Evolutionary conservation across 2,329 filamentous ascomycete species (phyloP), one percentile per base, ranked within the genome.

Genomic region (Rutstroemia sp.): DNA sequence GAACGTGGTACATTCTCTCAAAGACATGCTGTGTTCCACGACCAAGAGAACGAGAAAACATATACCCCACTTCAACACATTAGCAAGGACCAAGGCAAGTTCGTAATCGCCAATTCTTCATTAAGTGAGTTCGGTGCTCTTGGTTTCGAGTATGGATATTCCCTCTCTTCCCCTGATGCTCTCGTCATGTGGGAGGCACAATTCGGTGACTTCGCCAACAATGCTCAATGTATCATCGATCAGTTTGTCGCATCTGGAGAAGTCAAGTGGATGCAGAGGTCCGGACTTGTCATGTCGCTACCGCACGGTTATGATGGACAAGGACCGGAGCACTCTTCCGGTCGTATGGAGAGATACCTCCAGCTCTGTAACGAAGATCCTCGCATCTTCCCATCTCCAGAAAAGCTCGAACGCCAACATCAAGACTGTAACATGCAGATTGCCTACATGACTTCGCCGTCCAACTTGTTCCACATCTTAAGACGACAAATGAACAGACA

Each of bases 351-450:
- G 78, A 88, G 94, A 69, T 99, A 95, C 77, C 81, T 99, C 62
- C 94, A 97, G 75, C 85, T 99, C 59, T 94, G 88, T 76, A 97
- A 97, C 75, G 94, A 99, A 73, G 94, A 99, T 70, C 92, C 94
- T 56, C 89, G 94, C 62, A 82, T 94, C 67, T 99, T 91, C 85
- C 94, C 94, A 53, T 80, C 84, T 1, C 79, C 82, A 34, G 91
- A 96, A 64, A 96, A 94, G 79, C 83, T 97, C 59, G 86, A 95
- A 55, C 90, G 94, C 66, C 94, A 97, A 75, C 94, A 99, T 78
- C 94, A 99, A 77, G 94, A 99, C 77, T 96, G 91, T 81, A 99
- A 99, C 78, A 95, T 99, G 85, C 94, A 99, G 77, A 88, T 99
- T 71, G 91, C 86, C 56, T 96, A 94, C 79, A 92, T 95, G 84